phyloP scores from a whole-genome alignment of 306 rosid genomes.

The Prosopis cineraria region DNA sequence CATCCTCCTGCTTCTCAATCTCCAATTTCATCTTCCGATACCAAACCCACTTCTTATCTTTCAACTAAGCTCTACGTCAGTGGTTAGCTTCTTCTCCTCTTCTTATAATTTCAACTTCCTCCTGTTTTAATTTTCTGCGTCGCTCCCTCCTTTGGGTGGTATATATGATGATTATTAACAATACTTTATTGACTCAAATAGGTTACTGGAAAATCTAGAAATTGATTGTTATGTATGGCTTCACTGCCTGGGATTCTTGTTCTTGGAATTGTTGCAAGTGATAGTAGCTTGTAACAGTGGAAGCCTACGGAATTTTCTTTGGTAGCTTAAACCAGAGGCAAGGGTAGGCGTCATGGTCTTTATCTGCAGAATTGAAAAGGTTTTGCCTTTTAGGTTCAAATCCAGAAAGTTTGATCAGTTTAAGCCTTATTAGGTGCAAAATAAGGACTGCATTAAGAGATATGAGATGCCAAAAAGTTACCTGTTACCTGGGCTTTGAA shows the following conservation, averaged over 20 bases:
- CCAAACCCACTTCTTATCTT: constrained; percentile 29
- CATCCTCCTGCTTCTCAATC: constrained; percentile 47
- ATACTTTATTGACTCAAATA: background rate
- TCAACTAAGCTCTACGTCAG: constrained; percentile 78
- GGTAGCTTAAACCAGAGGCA: constrained; percentile 5
- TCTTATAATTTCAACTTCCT: background rate
- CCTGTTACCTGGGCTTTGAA: background rate
- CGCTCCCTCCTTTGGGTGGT: background rate
- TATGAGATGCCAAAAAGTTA: background rate
- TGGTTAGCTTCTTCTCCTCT: constrained; percentile 54
- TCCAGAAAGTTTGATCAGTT: constrained; percentile 11
- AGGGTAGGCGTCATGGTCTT: background rate
- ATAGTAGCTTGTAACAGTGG: background rate
- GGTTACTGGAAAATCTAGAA: background rate
- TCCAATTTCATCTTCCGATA: constrained; percentile 22
- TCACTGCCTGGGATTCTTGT: background rate
- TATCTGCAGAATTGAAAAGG: background rate
- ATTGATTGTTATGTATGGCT: constrained; percentile 19
- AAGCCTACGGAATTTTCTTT: background rate
- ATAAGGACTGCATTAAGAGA: background rate
- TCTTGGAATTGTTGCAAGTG: background rate
- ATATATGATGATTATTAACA: constrained; percentile 3
- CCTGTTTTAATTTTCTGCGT: constrained; percentile 2
- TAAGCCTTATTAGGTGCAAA: background rate
- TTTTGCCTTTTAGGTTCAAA: background rate